phyloP scores from a whole-genome alignment of 2,329 filamentous ascomycete genomes.

The Exserohilum rostratum region DNA sequence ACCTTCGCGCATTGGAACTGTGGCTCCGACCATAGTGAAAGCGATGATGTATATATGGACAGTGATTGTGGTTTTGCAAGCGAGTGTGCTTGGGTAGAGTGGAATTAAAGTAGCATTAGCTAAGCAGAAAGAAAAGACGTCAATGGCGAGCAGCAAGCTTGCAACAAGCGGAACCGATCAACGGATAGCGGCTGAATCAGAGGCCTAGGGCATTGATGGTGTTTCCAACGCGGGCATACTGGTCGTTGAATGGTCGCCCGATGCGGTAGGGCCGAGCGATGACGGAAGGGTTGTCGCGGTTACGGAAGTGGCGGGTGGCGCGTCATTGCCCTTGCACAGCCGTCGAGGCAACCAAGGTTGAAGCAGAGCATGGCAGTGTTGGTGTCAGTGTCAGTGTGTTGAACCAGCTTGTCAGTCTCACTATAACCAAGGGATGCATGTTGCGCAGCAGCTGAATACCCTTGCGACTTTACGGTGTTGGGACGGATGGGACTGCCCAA shows the following conservation, averaged over 20 bases:
- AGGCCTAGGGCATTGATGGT: conserved; percentile 1
- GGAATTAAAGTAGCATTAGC: neutral
- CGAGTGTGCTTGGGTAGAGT: neutral
- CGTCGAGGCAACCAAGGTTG: neutral
- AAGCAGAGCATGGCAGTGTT: neutral
- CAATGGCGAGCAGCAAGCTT: conserved; percentile 1
- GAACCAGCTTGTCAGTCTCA: neutral
- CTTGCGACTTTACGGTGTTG: neutral
- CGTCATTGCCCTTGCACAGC: conserved; percentile 6
- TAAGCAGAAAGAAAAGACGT: conserved; percentile 1
- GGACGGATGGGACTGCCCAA: neutral
- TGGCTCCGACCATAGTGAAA: conserved; percentile 7
- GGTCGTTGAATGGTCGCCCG: conserved; percentile 8
- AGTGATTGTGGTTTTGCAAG: neutral
- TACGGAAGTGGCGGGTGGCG: conserved; percentile 14
- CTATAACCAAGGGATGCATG: neutral
- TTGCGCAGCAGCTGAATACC: neutral
- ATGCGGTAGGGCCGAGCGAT: conserved; percentile 8
- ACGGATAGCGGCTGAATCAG: conserved; percentile 10
- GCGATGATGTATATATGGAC: neutral
- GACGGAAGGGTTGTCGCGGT: conserved; percentile 13
- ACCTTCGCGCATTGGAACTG: conserved; percentile 14
- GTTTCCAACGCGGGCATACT: conserved; percentile 2
- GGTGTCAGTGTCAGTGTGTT: no score
- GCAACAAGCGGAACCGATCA: neutral